Base-by-base conservation (phyloP, 352 stramenopile genomes). In the Phytophthora kernoviae region DNA sequence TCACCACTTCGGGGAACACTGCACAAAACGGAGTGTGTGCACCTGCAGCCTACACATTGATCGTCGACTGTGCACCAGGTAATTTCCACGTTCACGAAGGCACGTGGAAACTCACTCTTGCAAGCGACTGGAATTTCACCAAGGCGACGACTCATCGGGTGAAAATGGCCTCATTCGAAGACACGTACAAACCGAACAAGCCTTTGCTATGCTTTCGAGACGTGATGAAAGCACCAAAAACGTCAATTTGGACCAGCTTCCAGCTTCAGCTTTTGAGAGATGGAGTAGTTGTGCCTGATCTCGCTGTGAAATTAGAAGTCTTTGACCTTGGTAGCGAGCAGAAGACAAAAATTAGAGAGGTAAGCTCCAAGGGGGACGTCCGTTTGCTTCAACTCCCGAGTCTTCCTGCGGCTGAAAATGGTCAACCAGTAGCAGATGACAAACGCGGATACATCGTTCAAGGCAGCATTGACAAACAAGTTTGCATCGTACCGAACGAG, bases 151-250 rank as follows among this genome's bases (percentile, higher is more conserved):
- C 70, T 8, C 68, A 79, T 39, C 48, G 62, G 24, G 80, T 77
- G 47, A 75, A 67, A 44, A 36, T 75, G 18, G 90, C 70, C 2
- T 54, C 47, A 1, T 93, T 90, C 37, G 68, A 61, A 27, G 82
- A 75, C 1, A 26, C 41, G 0, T 94, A 90, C 48, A 75, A 73
- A 24, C 75, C 84, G 17, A 94, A 94, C 65, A 87, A 87, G 15
- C 65, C 77, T 0, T 58, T 91, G 27, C 27, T 87, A 4, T 80
- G 74, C 26, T 86, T 94, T 18, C 82, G 84, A 40, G 84, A 94
- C 50, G 67, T 90, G 4, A 14, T 90, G 22, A 57, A 68, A 1
- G 57, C 70, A 27, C 75, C 82, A 15, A 81, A 70, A 40, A 70
- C 68, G 17, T 74, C 73, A 17, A 48, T 79, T 26, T 76, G 65